These are phyloP conservation scores for Aspergillus carbonarius DNA, from an alignment of 2,329 filamentous ascomycete genomes.

Conservation along the genomic window DNA sequence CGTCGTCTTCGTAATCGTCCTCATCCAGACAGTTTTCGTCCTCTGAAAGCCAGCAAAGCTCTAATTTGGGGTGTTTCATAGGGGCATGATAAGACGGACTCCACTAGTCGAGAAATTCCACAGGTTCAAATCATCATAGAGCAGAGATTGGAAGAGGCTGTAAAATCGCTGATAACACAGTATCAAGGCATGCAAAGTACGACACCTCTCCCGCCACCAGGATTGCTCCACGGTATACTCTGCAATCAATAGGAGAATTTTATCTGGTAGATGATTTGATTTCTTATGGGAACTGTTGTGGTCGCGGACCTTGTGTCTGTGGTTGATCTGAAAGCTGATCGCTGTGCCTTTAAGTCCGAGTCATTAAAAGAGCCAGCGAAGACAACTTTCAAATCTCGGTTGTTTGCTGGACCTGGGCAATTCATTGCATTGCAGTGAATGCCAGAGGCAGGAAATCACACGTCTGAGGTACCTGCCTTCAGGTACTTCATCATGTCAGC, in stretches of 20 bases:
- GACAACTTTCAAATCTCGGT: too few relatives aligned
- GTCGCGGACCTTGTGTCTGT: background rate
- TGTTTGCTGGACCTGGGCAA: too few relatives aligned
- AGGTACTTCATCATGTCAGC: too few relatives aligned
- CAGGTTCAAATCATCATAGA: background rate
- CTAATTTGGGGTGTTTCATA: background rate
- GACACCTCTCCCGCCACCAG: too few relatives aligned
- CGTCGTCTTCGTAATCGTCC: background rate
- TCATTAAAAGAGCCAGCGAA: too few relatives aligned
- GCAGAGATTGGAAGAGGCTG: background rate
- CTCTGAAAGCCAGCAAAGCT: background rate
- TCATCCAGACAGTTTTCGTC: background rate
- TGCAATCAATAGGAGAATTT: background rate
- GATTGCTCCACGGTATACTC: background rate
- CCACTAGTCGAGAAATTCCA: too few relatives aligned
- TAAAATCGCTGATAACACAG: background rate
- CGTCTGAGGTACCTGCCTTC: too few relatives aligned
- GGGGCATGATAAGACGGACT: background rate
- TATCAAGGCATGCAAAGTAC: background rate
- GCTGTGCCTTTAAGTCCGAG: too few relatives aligned
- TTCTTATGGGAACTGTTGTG: too few relatives aligned
- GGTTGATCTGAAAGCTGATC: background rate
- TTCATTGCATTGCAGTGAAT: too few relatives aligned
- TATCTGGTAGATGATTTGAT: background rate
- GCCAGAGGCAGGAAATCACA: too few relatives aligned